Base-by-base conservation (phyloP, 495 filamentous ascomycete genomes). In the Ramalina intermedia region DNA sequence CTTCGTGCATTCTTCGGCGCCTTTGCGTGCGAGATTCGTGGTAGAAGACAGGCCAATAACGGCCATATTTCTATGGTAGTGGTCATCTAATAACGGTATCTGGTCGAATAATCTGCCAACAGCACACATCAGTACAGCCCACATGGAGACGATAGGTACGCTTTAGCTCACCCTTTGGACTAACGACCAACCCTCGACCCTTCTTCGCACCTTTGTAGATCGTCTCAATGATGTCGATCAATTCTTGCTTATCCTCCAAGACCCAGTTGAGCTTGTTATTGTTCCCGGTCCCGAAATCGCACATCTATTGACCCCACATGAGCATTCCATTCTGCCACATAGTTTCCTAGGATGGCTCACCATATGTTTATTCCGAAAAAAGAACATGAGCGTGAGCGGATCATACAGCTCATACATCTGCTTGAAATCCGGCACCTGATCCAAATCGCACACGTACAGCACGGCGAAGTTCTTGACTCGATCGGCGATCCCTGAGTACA, bases 181-280 rank as follows among this genome's bases (percentile, higher is more conserved):
- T 94, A 49, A 96, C 89, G 29, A 96, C 91, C 58, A 96, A 65
- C 78, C 91, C 91, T 41, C 89, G 74, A 1, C 91, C 91, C 69
- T 96, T 98, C 76, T 93, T 95, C 3, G 91, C 91, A 13, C 91
- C 91, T 49, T 88, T 83, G 65, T 96, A 98, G 50, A 98, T 89
- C 13, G 89, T 95, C 68, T 98, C 93, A 59, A 96, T 82, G 59
- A 98, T 96, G 66, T 96, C 93, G 57, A 98, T 96, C 59, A 98
- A 66, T 68, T 98, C 91, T 64, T 98, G 91, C 67, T 98, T 96
- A 61, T 98, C 91, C 66, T 96, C 91, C 48, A 96, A 66, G 37
- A 96, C 88, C 80, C 86, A 96, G 66, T 96, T 96, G 58, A 94
- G 72, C 63, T 94, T 94, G 66, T 98, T 96, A 65, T 98, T 98